Conservation (phyloP, 1,139 yeast species). For the Kodamaea derodonti region DNA sequence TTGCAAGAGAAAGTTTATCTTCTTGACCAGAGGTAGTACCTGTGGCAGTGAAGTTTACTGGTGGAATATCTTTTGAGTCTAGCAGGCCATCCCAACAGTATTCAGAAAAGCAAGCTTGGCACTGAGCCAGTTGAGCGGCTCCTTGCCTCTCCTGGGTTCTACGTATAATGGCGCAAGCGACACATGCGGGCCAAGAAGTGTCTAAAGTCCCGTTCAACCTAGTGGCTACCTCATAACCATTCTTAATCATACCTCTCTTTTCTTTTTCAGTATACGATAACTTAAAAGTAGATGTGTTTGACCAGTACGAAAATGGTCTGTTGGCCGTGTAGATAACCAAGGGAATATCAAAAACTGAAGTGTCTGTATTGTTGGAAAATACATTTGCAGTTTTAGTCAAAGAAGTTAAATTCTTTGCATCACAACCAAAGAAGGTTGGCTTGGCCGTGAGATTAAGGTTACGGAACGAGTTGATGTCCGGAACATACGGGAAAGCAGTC, state of each 20-base stretch:
- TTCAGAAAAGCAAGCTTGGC: slow-evolving; percentile 32
- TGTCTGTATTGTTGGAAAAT: slow-evolving; percentile 4
- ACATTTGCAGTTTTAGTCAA: slow-evolving; percentile 13
- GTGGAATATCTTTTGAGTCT: slow-evolving; percentile 10
- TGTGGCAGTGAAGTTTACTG: slow-evolving; percentile 39
- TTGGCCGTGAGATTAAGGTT: slow-evolving; percentile 36
- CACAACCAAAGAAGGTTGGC: slow-evolving; percentile 45
- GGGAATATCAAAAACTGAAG: slow-evolving; percentile 27
- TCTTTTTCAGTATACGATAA: slow-evolving; percentile 31
- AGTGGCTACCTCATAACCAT: slow-evolving; percentile 32
- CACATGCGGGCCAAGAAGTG: slow-evolving; percentile 37
- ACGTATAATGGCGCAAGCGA: slow-evolving; percentile 39
- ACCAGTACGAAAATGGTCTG: slow-evolving; percentile 35
- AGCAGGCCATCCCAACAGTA: slow-evolving; percentile 43
- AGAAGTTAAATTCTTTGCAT: slow-evolving; percentile 35
- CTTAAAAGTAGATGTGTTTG: slow-evolving; percentile 37
- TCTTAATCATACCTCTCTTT: slow-evolving; percentile 34
- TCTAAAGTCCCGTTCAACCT: slow-evolving; percentile 32
- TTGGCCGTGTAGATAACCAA: slow-evolving; percentile 38
- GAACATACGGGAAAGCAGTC: slow-evolving; percentile 35
- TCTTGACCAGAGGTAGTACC: slow-evolving; percentile 43
- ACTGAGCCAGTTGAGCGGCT: slow-evolving; percentile 34
- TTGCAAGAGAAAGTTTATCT: slow-evolving; percentile 12
- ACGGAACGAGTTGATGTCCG: slow-evolving; percentile 28
- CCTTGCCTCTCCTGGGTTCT: slow-evolving; percentile 42